These are phyloP conservation scores for Phytophthora sp. DNA, from an alignment of 352 stramenopile species.

Conservation along the genomic window DNA sequence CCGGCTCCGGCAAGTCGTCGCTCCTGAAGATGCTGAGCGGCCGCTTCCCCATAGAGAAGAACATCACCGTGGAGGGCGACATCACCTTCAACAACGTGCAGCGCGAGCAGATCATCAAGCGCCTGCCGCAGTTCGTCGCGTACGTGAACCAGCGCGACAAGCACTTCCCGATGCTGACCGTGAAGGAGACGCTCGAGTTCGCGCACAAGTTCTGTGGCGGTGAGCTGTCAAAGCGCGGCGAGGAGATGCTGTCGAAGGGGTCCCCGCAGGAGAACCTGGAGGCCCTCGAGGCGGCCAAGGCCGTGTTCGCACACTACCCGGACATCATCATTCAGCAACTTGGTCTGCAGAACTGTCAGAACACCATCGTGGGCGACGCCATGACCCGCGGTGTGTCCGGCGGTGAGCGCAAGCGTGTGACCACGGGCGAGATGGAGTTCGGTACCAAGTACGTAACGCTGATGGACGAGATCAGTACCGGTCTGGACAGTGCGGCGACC, in stretches of 20 bases:
- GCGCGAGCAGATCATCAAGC: slow-evolving; percentile 30
- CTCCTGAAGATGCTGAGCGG: slow-evolving; percentile 53
- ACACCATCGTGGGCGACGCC: slow-evolving; percentile 67
- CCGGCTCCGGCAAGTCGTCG: slow-evolving; percentile 43
- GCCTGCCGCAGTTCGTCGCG: slow-evolving; percentile 47
- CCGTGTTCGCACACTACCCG: slow-evolving; percentile 14
- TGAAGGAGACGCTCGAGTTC: slow-evolving; percentile 62
- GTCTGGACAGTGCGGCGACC: too few relatives aligned
- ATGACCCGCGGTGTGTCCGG: slow-evolving; percentile 66
- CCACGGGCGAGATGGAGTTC: too few relatives aligned
- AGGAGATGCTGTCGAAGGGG: slow-evolving; percentile 16
- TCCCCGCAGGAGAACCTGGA: slow-evolving; percentile 11
- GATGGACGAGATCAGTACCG: slow-evolving; percentile 92
- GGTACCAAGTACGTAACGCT: slow-evolving; percentile 67
- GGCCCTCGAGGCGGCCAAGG: slow-evolving; percentile 4
- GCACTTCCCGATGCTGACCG: slow-evolving; percentile 55
- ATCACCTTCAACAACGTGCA: slow-evolving; percentile 47
- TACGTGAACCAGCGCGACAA: slow-evolving; percentile 60
- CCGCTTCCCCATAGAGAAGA: slow-evolving; percentile 40
- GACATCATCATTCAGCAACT: slow-evolving; percentile 26
- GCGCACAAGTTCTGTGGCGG: slow-evolving; percentile 42
- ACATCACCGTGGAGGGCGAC: slow-evolving; percentile 42
- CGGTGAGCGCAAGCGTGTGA: too few relatives aligned
- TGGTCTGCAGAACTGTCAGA: slow-evolving; percentile 39
- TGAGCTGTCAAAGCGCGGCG: slow-evolving; percentile 17